Conservation (phyloP, 768 basidiomycete genomes). For the Pisolithus marmoratus region DNA sequence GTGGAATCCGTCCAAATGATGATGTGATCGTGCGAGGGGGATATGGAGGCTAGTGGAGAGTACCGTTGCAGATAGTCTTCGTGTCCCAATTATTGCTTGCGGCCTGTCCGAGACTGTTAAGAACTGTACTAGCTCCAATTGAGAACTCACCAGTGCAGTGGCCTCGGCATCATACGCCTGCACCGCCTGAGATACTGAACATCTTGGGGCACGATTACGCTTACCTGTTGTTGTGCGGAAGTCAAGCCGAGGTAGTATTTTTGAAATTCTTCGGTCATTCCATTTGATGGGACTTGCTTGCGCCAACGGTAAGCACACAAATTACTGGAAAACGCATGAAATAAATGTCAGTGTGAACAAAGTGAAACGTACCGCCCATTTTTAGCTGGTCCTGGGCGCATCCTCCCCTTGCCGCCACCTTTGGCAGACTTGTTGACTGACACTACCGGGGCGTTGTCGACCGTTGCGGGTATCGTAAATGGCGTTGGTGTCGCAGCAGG, state of each 20-base stretch:
- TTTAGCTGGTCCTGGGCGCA: neutral
- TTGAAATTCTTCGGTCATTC: neutral
- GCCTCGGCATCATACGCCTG: neutral
- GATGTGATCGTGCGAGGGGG: neutral
- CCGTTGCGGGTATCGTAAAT: neutral
- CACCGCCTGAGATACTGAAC: neutral
- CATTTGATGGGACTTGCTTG: neutral
- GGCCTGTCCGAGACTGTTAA: neutral
- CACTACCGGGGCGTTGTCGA: neutral
- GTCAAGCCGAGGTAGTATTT: neutral
- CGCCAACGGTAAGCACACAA: neutral
- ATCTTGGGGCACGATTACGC: neutral
- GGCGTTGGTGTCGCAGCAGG: neutral
- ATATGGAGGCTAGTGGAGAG: neutral
- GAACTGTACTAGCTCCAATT: neutral
- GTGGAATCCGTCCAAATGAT: neutral
- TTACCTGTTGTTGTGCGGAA: neutral
- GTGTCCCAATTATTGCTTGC: constrained; percentile 6
- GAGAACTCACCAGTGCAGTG: neutral
- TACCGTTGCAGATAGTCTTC: neutral
- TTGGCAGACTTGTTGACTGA: neutral
- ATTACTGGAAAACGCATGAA: neutral
- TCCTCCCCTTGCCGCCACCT: neutral
- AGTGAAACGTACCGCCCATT: neutral
- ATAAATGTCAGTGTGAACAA: neutral